These are phyloP conservation scores for Linum trigynum DNA, from an alignment of 345 rosid genomes.

Conservation along the genomic window DNA sequence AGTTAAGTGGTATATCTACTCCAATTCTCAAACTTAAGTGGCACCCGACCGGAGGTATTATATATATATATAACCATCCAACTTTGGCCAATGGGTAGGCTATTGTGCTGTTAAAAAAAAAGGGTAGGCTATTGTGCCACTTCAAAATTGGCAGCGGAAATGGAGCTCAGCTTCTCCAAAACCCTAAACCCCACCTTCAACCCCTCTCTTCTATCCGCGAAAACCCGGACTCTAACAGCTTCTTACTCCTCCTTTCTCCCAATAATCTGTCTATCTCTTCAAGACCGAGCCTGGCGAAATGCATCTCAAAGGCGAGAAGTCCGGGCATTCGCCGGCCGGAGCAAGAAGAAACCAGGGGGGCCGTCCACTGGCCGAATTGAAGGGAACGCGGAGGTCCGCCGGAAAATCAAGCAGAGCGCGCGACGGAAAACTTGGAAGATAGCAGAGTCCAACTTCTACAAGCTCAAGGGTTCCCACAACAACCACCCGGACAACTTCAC, in stretches of 20 bases:
- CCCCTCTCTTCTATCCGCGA: background rate
- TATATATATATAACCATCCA: too few relatives aligned
- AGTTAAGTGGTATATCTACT: too few relatives aligned
- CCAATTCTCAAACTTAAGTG: too few relatives aligned
- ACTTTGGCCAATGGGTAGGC: too few relatives aligned
- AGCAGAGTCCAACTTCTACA: slow-evolving; percentile 57
- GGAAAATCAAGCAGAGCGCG: slow-evolving; percentile 36
- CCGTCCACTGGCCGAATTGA: slow-evolving; percentile 48
- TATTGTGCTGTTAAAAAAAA: too few relatives aligned
- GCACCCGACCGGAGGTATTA: too few relatives aligned
- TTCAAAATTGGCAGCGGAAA: background rate
- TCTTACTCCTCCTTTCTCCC: slow-evolving; percentile 16
- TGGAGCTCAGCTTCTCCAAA: slow-evolving; percentile 4
- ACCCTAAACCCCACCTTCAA: background rate
- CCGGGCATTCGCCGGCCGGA: slow-evolving; percentile 66
- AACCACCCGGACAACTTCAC: slow-evolving; percentile 69
- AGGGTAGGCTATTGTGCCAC: background rate
- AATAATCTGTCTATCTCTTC: slow-evolving; percentile 12
- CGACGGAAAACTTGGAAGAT: slow-evolving; percentile 32
- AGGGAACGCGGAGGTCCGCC: slow-evolving; percentile 42
- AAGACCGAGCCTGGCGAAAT: slow-evolving; percentile 14
- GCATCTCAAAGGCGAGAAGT: slow-evolving; percentile 28
- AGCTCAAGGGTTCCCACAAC: slow-evolving; percentile 49
- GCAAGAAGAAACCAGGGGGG: slow-evolving; percentile 72
- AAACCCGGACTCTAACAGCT: background rate